A percentile compares a stretch with the other conserved stretches of the same genome.
These are phyloP conservation scores for Puccinia coronata DNA, from an alignment of 1,284 basidiomycete species.

Conservation along the genomic window DNA sequence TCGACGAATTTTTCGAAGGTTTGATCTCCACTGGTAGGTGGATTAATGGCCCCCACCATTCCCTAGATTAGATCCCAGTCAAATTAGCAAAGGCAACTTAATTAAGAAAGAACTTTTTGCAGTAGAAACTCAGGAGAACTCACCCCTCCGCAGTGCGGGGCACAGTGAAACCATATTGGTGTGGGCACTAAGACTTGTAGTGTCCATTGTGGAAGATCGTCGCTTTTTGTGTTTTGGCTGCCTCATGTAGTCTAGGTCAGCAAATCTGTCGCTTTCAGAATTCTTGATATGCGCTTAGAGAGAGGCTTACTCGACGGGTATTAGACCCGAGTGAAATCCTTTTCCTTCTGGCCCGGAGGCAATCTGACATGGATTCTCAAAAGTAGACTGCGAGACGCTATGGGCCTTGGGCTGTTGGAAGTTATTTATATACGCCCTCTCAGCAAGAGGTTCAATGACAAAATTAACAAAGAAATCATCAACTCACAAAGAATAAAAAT, in stretches of 20 bases:
- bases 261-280: neutral
- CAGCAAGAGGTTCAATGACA: neutral
- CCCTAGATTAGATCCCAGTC: slow-evolving; percentile 7
- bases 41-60: slow-evolving; percentile 49
- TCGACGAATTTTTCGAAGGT: slow-evolving; percentile 40
- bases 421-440: neutral
- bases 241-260: neutral
- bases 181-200: neutral
- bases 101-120: neutral
- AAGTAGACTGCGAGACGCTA: slow-evolving; percentile 41
- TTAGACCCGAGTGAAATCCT: slow-evolving; percentile 19
- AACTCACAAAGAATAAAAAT: slow-evolving; percentile 34
- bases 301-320: slow-evolving; percentile 21
- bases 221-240: neutral
- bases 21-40: neutral
- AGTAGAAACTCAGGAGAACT: neutral
- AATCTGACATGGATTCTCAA: slow-evolving; percentile 20
- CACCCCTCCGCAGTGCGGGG: slow-evolving; percentile 27
- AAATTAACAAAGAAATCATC: neutral
- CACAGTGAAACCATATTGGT: slow-evolving; percentile 43
- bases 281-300: neutral
- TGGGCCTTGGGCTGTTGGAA: slow-evolving; percentile 28
- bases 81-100: neutral
- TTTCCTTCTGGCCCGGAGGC: neutral
- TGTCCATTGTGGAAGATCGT: slow-evolving; percentile 39